phyloP scores from a whole-genome alignment of 257 asterid genomes.

The Plantago elongata region DNA sequence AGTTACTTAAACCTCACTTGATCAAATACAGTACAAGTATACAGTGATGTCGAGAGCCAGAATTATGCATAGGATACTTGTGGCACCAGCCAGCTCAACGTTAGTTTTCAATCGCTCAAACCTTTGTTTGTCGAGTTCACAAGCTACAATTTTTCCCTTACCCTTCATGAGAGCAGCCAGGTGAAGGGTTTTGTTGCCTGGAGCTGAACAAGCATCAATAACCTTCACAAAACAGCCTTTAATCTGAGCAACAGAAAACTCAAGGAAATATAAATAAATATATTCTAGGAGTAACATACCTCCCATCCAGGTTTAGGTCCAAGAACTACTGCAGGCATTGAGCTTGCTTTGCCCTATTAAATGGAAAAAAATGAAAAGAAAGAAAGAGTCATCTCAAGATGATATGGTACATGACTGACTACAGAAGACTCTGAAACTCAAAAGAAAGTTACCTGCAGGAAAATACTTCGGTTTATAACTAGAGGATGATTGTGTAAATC shows the following conservation, averaged over 20 bases:
- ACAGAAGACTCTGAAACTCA: background rate
- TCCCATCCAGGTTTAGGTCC: conserved; percentile 84
- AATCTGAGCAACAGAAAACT: conserved; percentile 12
- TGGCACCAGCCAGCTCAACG: conserved; percentile 68
- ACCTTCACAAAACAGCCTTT: conserved; percentile 51
- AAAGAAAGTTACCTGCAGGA: conserved; percentile 63
- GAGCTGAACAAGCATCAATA: conserved; percentile 95
- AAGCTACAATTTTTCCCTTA: conserved; percentile 73
- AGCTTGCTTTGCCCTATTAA: conserved; percentile 99
- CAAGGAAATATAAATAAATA: conserved; percentile 1
- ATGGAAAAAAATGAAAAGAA: conserved; percentile 1
- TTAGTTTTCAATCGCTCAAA: conserved; percentile 53
- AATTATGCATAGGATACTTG: conserved; percentile 59
- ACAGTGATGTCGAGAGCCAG: conserved; percentile 1
- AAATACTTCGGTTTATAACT: conserved; percentile 56
- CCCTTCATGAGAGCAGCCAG: conserved; percentile 91
- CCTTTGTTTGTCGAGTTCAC: conserved; percentile 81
- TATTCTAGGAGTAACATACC: conserved; percentile 29
- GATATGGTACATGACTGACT: conserved; percentile 1
- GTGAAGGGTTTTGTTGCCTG: conserved; percentile 94
- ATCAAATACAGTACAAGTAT: no score
- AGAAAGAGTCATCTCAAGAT: conserved; percentile 8
- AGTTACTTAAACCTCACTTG: no score
- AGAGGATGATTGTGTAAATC: conserved; percentile 89
- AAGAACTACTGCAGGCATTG: conserved; percentile 87